Evolutionary conservation across 2,329 filamentous ascomycete genomes (phyloP), one percentile per base, ranked within the genome.

Genomic region (Cordyceps cicadae): DNA sequence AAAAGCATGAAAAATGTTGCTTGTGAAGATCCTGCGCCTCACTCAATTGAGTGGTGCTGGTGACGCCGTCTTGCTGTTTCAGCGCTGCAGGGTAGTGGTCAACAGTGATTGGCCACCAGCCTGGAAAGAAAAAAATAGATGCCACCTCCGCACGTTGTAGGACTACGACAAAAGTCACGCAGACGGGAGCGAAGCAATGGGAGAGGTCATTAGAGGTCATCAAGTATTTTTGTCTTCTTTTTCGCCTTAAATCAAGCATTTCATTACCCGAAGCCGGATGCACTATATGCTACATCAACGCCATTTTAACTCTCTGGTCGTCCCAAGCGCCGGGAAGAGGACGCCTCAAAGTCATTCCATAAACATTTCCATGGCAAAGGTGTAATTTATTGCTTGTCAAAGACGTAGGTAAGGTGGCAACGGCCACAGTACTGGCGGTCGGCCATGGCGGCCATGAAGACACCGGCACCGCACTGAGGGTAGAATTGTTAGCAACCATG

Each of bases 391-490:
- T 80, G 79, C 81, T 87, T 86, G 78, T 87, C 85, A 74, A 87
- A 87, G 76, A 87, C 85, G 79, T 88, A 88, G 78, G 85, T 87
- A 66, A 87, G 78, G 77, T 87, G 85, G 84, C 85, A 88, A 67
- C 84, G 83, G 70, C 85, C 85, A 70, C 92, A 96, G 88, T 97
- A 96, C 83, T 99, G 95, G 78, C 94, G 91, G 83, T 99, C 96
- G 82, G 96, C 89, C 92, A 97, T 97, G 77, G 94, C 91, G 77
- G 94, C 94, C 94, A 99, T 99, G 89, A 99, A 99, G 84, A 99
- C 88, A 92, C 94, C 94, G 74, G 95, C 94, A 86, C 94, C 94
- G 81, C 94, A 99, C 92, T 96, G 66, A 54, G 9, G 14, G 34
- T 4, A 37, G 6, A 37, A 14, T 37, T 11, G 34, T 37, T 11